Evolutionary conservation across 2,329 filamentous ascomycete species (phyloP).

Genomic region (Rasamsonia emersonii): DNA sequence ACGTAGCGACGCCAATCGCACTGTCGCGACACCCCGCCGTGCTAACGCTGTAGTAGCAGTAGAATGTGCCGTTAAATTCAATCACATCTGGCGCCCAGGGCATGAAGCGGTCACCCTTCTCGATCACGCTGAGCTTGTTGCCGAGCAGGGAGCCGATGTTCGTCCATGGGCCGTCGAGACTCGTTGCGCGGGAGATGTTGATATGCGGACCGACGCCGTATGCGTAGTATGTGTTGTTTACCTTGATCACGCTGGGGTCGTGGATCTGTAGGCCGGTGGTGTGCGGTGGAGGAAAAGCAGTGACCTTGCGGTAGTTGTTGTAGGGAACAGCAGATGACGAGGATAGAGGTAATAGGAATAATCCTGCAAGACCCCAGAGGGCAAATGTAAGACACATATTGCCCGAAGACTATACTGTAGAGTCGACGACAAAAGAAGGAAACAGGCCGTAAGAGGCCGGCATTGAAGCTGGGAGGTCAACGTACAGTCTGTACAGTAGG

Average conservation of each 20-base stretch:
- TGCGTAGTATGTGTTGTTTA: constrained; percentile 20
- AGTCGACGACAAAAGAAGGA: no score
- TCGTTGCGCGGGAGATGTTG: constrained; percentile 19
- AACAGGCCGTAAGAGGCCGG: no score
- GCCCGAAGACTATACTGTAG: no score
- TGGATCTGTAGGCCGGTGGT: constrained; percentile 18
- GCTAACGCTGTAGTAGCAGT: constrained; percentile 30
- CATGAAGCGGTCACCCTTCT: constrained; percentile 19
- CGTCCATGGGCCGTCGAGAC: no score
- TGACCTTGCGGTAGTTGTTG: no score
- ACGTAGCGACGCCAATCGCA: constrained; percentile 28
- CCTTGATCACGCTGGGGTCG: constrained; percentile 24
- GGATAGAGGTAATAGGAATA: no score
- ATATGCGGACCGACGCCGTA: constrained; percentile 26
- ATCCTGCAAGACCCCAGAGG: no score
- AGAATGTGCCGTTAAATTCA: constrained; percentile 20
- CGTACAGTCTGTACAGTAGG: no score
- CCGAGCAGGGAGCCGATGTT: constrained; percentile 21
- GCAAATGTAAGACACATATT: no score
- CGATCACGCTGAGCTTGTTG: constrained; percentile 21
- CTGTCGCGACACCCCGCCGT: constrained; percentile 20
- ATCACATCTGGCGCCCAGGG: constrained; percentile 30
- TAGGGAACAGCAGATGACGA: no score
- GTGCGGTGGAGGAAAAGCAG: no score
- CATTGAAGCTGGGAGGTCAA: no score